phyloP scores from a whole-genome alignment of 352 stramenopile species.

The Phytophthora chlamydospora region DNA sequence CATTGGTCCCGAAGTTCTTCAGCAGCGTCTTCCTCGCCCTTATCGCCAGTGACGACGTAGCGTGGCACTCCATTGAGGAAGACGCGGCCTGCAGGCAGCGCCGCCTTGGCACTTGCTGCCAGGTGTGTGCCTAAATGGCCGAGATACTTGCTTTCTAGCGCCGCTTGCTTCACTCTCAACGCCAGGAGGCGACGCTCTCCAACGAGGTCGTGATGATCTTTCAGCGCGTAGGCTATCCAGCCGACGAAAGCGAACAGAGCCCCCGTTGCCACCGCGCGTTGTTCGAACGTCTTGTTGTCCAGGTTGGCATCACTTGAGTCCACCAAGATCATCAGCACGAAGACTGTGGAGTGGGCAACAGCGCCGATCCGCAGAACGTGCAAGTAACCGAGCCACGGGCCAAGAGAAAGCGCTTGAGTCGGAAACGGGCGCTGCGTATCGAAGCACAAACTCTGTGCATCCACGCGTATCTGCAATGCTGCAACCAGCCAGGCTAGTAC shows the following conservation, averaged over 20 bases:
- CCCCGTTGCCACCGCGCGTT: constrained; percentile 17
- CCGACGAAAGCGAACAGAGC: constrained; percentile 40
- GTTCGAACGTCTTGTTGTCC: constrained; percentile 35
- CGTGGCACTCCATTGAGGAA: constrained; percentile 77
- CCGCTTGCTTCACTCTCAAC: constrained; percentile 30
- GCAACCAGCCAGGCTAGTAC: constrained; percentile 57
- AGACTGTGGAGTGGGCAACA: constrained; percentile 60
- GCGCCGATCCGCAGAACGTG: constrained; percentile 53
- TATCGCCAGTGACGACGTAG: constrained; percentile 76
- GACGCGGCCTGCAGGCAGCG: constrained; percentile 50
- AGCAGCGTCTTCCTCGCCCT: constrained; percentile 66
- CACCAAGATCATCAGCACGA: constrained; percentile 28
- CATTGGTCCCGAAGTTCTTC: constrained; percentile 78
- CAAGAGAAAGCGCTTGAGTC: constrained; percentile 47
- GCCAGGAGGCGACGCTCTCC: constrained; percentile 34
- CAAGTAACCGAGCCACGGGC: constrained; percentile 69
- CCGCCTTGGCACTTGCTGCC: constrained; percentile 28
- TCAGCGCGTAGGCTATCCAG: constrained; percentile 44
- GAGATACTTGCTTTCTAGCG: constrained; percentile 71
- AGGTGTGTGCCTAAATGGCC: constrained; percentile 42
- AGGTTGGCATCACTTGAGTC: constrained; percentile 18
- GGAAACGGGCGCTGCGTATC: constrained; percentile 73
- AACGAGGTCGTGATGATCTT: constrained; percentile 47
- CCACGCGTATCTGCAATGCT: constrained; percentile 64
- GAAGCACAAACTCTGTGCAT: constrained; percentile 69